These are phyloP conservation scores for Pseudonitzschia pungens DNA, from an alignment of 108 stramenopile genomes.

Conservation along the genomic window DNA sequence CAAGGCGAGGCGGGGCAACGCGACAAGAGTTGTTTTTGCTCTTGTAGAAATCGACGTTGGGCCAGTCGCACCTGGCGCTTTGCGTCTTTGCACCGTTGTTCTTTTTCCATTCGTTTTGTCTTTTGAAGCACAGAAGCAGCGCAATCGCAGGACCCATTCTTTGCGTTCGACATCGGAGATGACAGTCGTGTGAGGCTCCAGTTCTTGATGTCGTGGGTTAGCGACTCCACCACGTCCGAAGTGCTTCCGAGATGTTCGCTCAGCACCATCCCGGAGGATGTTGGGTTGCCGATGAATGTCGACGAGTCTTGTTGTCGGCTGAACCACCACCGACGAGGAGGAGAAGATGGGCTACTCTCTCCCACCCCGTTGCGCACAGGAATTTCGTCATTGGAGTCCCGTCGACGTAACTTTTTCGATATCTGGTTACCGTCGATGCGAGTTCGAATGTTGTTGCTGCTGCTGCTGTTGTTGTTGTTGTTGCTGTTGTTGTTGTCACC, in stretches of 20 bases:
- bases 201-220: constrained; percentile 6
- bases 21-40: neutral
- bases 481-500: neutral
- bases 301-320: neutral
- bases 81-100: neutral
- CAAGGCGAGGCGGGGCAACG: neutral
- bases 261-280: neutral
- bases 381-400: neutral
- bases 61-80: neutral
- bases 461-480: neutral
- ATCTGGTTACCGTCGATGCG: neutral
- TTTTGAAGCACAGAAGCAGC: neutral
- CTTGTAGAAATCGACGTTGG: neutral
- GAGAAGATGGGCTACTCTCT: neutral
- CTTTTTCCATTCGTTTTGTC: neutral
- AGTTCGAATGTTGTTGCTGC: neutral
- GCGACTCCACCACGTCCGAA: neutral
- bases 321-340: constrained; percentile 15
- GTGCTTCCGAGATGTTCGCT: constrained; percentile 17
- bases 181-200: constrained; percentile 5
- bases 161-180: neutral
- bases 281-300: neutral
- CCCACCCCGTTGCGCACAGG: neutral
- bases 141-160: neutral
- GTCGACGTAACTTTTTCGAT: neutral